Base-by-base conservation (phyloP, 2,329 filamentous ascomycete species). In the Trichoderma endophyticum region DNA sequence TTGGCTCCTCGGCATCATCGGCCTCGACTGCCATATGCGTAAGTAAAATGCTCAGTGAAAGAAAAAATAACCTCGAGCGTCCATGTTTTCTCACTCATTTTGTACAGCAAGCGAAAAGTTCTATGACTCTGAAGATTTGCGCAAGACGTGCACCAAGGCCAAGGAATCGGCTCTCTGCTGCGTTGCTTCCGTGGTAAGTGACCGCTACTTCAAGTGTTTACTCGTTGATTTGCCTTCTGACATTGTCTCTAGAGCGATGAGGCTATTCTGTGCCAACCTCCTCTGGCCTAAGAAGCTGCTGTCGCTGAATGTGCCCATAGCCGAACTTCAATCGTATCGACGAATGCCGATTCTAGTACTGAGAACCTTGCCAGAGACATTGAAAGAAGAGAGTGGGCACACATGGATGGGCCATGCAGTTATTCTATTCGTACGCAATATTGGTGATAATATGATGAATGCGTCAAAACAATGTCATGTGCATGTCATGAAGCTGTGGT, bases 1-100 rank as follows among this genome's bases (percentile, higher is more conserved):
- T 15, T 26, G 57, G 11, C 12, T 74, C 21, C 70, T 75, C 4
- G 72, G 70, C 6, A 4, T 74, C 2, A 12, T 63, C 6, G 69
- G 18, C 34, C 67, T 75, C 4, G 71, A 66, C 68, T 75, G 74
- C 60, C 1, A 9, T 2, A 67, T 26, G 12, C 74, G 74, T 75
- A 54, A 72, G 74, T 73, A 2, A 6, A 65, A 26, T 5, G 6
- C 2, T 28, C 9, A 6, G 0, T 24, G 2, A 32, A 21, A 15
- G 3, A 0, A 14, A 15, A 26, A 8, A 51, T 4, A 5, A 11
- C 5, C 18, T 18, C 15, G 6, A 3, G 5, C 2, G 3, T 3
- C 8, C 21, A n/a, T 36, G 2, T 4, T 3, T 26, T 69, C 59
- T 70, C 12, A 70, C 30, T 26, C 21, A 4, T 5, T n/a, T 56